Evolutionary conservation across 371 early-diverging fungal species (phyloP).

Genomic region (Capniomyces stellatus): DNA sequence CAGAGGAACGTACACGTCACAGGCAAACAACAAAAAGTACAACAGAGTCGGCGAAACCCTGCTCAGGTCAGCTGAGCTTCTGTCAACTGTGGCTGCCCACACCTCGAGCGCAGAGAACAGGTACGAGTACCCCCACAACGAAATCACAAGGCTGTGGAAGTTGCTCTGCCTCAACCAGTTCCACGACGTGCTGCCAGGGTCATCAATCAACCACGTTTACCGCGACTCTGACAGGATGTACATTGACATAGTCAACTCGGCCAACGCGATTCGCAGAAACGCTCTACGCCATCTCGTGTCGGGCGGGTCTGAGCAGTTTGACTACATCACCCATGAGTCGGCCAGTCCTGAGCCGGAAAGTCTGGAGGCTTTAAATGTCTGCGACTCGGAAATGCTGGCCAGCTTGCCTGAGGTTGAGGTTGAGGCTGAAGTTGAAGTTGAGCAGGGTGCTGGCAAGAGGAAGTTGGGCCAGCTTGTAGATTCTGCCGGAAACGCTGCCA

Average conservation of each 20-base stretch:
- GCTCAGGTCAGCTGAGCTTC: constrained; percentile 65
- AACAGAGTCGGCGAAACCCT: constrained; percentile 75
- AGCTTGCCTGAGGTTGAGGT: background rate
- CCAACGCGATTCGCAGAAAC: background rate
- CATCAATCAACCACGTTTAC: constrained; percentile 76
- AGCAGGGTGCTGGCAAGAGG: constrained; percentile 8
- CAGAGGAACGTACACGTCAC: constrained; percentile 91
- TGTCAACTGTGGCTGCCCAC: constrained; percentile 20
- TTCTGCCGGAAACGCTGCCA: constrained; percentile 7
- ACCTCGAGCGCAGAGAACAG: constrained; percentile 1
- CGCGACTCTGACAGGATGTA: constrained; percentile 54
- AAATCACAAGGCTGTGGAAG: constrained; percentile 75
- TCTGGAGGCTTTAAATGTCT: background rate
- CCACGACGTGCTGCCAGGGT: constrained; percentile 91
- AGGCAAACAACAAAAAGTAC: constrained; percentile 61
- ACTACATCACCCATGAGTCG: background rate
- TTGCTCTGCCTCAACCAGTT: constrained; percentile 85
- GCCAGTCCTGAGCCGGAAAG: background rate
- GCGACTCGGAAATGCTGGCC: background rate
- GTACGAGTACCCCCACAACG: constrained; percentile 42
- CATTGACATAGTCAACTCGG: constrained; percentile 10
- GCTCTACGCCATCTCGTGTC: background rate
- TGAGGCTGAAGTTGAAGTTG: background rate
- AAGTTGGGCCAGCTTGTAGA: constrained; percentile 7
- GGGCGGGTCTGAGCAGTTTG: background rate